phyloP scores from a whole-genome alignment of 2,329 filamentous ascomycete species.

The Ascochyta koolunga region DNA sequence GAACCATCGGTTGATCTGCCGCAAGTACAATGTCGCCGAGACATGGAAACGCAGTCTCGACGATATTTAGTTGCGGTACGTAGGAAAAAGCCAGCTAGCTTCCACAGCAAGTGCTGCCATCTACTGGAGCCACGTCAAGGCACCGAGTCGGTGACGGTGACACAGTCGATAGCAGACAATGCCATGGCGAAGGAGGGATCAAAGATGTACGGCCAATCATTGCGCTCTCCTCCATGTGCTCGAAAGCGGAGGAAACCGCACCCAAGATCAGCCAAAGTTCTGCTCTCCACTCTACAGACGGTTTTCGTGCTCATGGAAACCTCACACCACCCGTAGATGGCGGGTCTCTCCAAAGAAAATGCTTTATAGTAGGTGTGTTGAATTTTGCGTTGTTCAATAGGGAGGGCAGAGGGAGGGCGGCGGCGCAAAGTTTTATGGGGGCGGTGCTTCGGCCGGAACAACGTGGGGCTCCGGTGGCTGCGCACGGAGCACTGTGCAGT shows the following conservation, averaged over 20 bases:
- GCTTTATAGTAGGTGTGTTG: slow-evolving; percentile 51
- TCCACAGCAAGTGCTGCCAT: slow-evolving; percentile 5
- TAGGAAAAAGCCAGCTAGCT: not conserved
- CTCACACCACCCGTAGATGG: slow-evolving; percentile 45
- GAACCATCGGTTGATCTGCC: slow-evolving; percentile 13
- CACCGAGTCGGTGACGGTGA: slow-evolving; percentile 3
- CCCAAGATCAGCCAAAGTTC: slow-evolving; percentile 60
- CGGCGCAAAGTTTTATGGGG: slow-evolving; percentile 34
- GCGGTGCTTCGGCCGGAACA: slow-evolving; percentile 8
- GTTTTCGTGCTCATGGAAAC: slow-evolving; percentile 64
- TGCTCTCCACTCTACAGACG: slow-evolving; percentile 63
- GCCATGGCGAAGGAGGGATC: not conserved
- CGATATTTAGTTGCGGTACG: slow-evolving; percentile 21
- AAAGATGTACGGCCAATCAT: slow-evolving; percentile 59
- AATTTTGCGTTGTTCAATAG: slow-evolving; percentile 63
- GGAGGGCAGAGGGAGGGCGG: slow-evolving; percentile 49
- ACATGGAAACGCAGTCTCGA: slow-evolving; percentile 19
- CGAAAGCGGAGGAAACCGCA: slow-evolving; percentile 60
- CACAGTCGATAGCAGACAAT: slow-evolving; percentile 15
- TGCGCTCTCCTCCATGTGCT: slow-evolving; percentile 61
- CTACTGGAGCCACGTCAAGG: slow-evolving; percentile 14
- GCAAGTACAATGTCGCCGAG: slow-evolving; percentile 22
- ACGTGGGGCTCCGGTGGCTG: not conserved
- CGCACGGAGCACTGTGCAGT: slow-evolving; percentile 21
- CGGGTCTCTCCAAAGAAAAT: slow-evolving; percentile 60